Conservation (phyloP, 345 rosid species). For the Salix koriyanagi region DNA sequence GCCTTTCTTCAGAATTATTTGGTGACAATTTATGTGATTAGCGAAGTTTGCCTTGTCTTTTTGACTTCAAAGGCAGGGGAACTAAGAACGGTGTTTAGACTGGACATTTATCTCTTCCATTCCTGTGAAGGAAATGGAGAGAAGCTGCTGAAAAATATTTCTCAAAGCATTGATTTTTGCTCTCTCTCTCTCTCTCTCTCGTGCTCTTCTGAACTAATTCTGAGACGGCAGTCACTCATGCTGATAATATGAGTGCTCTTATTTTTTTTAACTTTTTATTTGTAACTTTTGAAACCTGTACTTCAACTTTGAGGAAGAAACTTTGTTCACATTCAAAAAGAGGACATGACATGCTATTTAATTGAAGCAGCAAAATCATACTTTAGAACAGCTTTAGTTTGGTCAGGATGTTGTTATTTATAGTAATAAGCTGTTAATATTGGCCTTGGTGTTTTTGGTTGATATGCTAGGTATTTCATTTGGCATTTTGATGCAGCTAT, state of each 20-base stretch:
- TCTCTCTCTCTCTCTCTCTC: too few relatives aligned
- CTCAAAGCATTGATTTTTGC: too few relatives aligned
- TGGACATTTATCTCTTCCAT: neutral
- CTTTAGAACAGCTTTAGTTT: neutral
- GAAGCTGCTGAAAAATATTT: too few relatives aligned
- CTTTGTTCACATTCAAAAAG: neutral
- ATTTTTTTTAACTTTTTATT: too few relatives aligned
- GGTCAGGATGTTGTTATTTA: neutral
- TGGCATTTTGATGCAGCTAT: neutral
- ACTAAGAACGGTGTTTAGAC: neutral
- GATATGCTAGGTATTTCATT: neutral
- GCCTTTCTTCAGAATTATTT: neutral
- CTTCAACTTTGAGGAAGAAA: neutral
- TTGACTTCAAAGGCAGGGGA: neutral
- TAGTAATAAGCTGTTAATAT: neutral
- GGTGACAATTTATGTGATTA: too few relatives aligned
- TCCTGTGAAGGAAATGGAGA: neutral
- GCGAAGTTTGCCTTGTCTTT: neutral
- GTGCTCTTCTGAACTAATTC: too few relatives aligned
- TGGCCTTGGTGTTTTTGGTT: neutral
- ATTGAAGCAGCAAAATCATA: neutral
- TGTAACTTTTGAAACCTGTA: too few relatives aligned
- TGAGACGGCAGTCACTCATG: too few relatives aligned
- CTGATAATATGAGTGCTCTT: too few relatives aligned
- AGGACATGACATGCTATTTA: neutral